phyloP scores from a whole-genome alignment of 441 rosid species.

The Eruca vesicaria region DNA sequence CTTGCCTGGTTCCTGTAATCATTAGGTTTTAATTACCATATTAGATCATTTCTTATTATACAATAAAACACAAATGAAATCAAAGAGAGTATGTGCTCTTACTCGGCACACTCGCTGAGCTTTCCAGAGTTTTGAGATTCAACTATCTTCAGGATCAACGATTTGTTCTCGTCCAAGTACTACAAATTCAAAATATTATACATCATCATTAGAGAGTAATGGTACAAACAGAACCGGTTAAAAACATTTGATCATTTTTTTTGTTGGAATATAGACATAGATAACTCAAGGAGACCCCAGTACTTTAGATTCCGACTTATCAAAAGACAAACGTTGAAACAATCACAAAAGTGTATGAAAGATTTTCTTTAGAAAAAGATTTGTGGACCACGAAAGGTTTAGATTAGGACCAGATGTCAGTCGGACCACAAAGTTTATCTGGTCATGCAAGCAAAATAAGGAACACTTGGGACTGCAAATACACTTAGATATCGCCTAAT shows the following conservation, averaged over 20 bases:
- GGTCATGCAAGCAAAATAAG: constrained; percentile 32
- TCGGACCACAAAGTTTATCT: constrained; percentile 34
- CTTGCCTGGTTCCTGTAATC: constrained; percentile 84
- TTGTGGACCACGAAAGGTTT: constrained; percentile 27
- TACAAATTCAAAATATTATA: constrained; percentile 39
- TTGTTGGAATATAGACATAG: not conserved
- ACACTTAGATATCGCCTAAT: constrained; percentile 23
- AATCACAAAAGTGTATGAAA: constrained; percentile 25
- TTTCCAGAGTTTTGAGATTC: constrained; percentile 97
- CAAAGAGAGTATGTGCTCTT: constrained; percentile 35
- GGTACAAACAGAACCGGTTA: too few relatives aligned
- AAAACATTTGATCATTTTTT: not conserved
- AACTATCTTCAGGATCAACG: constrained; percentile 95
- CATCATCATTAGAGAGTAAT: not conserved
- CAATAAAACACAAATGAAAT: not conserved
- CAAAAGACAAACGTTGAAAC: constrained; percentile 31
- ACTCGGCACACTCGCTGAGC: constrained; percentile 94
- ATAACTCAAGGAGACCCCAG: constrained; percentile 21
- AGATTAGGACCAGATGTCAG: constrained; percentile 33
- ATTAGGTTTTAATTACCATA: constrained; percentile 11
- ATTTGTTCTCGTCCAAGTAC: constrained; percentile 99
- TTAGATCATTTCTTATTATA: not conserved
- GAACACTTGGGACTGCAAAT: constrained; percentile 33
- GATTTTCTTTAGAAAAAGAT: constrained; percentile 25
- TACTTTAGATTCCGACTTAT: constrained; percentile 19